Conservation (phyloP, 495 filamentous ascomycete genomes). For the Lepraria neglecta region DNA sequence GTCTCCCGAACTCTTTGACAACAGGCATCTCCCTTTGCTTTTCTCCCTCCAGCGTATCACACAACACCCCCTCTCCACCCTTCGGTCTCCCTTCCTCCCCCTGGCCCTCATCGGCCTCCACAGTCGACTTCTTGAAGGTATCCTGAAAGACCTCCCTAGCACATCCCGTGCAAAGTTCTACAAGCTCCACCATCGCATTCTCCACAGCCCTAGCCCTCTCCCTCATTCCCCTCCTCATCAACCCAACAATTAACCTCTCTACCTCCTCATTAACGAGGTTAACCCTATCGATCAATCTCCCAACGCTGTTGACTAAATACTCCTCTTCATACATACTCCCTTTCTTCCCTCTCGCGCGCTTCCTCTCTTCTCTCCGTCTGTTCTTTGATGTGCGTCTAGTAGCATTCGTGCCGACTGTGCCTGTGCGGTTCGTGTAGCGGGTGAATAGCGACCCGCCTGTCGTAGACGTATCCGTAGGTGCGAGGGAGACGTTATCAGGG, state of each 20-base stretch:
- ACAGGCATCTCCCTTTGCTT: constrained; percentile 36
- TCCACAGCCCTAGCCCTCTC: constrained; percentile 78
- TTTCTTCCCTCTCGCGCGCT: constrained; percentile 88
- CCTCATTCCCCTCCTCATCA: constrained; percentile 74
- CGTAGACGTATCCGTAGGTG: constrained; percentile 73
- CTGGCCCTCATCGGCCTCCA: constrained; percentile 22
- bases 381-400: constrained; percentile 78
- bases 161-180: constrained; percentile 57
- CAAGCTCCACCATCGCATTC: constrained; percentile 60
- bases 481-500: constrained; percentile 86
- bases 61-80: constrained; percentile 38
- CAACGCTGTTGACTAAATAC: constrained; percentile 81
- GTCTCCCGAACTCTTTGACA: constrained; percentile 45
- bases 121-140: constrained; percentile 24
- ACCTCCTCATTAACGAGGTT: constrained; percentile 63
- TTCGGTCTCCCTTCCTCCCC: constrained; percentile 31
- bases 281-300: constrained; percentile 79
- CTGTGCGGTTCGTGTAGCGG: constrained; percentile 68
- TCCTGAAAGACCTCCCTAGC: constrained; percentile 61
- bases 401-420: constrained; percentile 56
- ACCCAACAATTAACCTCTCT: constrained; percentile 60
- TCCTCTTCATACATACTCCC: constrained; percentile 97
- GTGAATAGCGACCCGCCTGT: constrained; percentile 75
- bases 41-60: constrained; percentile 35
- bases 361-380: constrained; percentile 80